Evolutionary conservation across 2,329 filamentous ascomycete genomes (phyloP).

Genomic region (Microascus cirrosus): DNA sequence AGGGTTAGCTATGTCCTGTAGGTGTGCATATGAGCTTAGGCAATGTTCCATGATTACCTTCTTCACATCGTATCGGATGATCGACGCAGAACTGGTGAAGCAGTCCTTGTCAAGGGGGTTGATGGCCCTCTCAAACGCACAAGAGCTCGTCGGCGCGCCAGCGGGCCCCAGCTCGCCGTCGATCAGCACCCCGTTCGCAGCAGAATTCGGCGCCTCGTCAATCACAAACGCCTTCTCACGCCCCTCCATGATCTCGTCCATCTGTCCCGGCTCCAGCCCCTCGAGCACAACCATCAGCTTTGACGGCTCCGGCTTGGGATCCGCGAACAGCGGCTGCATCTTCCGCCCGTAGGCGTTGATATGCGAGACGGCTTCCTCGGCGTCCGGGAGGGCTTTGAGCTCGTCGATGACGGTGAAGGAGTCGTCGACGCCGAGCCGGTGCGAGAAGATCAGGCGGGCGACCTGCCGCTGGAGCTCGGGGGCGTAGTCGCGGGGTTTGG

Average conservation of each 20-base stretch:
- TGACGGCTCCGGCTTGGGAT: slow-evolving; percentile 21
- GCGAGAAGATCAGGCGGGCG: slow-evolving; percentile 47
- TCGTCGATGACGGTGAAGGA: slow-evolving; percentile 36
- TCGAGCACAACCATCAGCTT: slow-evolving; percentile 52
- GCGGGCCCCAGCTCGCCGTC: slow-evolving; percentile 26
- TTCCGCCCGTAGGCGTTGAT: slow-evolving; percentile 50
- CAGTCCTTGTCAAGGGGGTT: slow-evolving; percentile 31
- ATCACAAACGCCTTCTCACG: slow-evolving; percentile 34
- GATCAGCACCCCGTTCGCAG: slow-evolving; percentile 29
- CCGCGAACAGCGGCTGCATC: slow-evolving; percentile 36
- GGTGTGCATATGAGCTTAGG: neutral
- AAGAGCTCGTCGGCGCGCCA: slow-evolving; percentile 21
- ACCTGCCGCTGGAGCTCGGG: slow-evolving; percentile 34
- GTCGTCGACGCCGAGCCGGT: slow-evolving; percentile 37
- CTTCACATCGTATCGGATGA: slow-evolving; percentile 30
- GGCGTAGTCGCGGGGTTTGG: neutral
- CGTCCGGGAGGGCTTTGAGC: slow-evolving; percentile 25
- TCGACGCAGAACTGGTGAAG: slow-evolving; percentile 30
- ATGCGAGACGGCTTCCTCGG: slow-evolving; percentile 38
- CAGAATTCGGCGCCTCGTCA: slow-evolving; percentile 28
- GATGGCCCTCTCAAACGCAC: slow-evolving; percentile 24
- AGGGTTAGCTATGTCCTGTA: neutral
- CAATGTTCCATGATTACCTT: slow-evolving; percentile 20
- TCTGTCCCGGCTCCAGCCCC: slow-evolving; percentile 36
- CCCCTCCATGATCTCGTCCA: slow-evolving; percentile 27